Base-by-base conservation (phyloP, 306 rosid genomes). In the Comarum palustre region DNA sequence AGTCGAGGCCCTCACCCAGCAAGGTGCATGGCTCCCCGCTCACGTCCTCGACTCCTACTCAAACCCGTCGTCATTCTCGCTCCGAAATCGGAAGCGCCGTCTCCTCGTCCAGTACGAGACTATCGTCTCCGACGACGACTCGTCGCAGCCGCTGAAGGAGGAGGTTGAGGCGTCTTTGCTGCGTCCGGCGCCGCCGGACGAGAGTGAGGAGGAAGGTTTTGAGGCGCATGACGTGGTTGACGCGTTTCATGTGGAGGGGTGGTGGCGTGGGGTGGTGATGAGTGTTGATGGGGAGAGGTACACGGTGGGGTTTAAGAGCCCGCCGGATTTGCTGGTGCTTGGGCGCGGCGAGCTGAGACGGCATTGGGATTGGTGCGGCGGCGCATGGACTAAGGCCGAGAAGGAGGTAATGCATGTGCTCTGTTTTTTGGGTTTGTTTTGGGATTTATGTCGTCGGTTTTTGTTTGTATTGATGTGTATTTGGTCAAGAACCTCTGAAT, bases 191-290 rank as follows among this genome's bases (percentile, higher is more conserved):
- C 76, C 76, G 10, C 81, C 81, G 1, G 11, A 10, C 15, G 76
- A 62, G 39, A n/a, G 6, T 20, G 20, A 38, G 0, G 41, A n/a
- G n/a, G n/a, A 38, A 6, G 41, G 41, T 8, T 14, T 70, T 22
- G 72, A 52, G 72, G 55, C 6, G 24, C 17, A 17, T 25, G 76
- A 77, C 36, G 72, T 51, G 13, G 76, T 77, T 2, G 81, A 77
- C 41, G 72, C 72, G 17, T 63, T 71, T 20, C 1, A 27, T 38
- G 7, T 0, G 2, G 76, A 71, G 17, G 45, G 11, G 4, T 77
- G 76, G 81, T 71, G 81, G 81, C 15, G 50, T 0, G 81, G 81
- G 36, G 43, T 77, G 14, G 72, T 77, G 36, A 65, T 50, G 39
- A 51, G 36, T 16, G 54, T 71, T 25, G 39, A n/a, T 1, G 71